phyloP scores from a whole-genome alignment of 768 basidiomycete genomes.

The Tricholoma bakamatsutake region DNA sequence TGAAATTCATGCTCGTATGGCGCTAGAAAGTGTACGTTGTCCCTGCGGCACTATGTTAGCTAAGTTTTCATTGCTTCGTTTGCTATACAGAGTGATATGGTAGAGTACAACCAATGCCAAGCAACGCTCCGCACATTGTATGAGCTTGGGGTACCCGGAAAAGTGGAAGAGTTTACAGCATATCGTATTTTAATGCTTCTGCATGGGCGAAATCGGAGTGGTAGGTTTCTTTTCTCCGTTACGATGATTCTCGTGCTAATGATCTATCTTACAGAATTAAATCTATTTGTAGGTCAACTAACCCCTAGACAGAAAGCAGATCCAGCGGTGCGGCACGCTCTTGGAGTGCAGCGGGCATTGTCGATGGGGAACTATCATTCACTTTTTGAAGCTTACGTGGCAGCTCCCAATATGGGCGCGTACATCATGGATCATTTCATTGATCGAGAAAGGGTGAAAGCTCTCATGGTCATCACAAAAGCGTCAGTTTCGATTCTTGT shows the following conservation, averaged over 20 bases:
- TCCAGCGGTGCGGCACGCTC: constrained; percentile 79
- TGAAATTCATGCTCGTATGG: constrained; percentile 97
- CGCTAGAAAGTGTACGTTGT: constrained; percentile 71
- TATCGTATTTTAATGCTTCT: constrained; percentile 96
- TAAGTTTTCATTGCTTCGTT: constrained; percentile 4
- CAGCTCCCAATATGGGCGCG: constrained; percentile 93
- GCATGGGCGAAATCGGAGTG: constrained; percentile 90
- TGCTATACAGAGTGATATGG: constrained; percentile 77
- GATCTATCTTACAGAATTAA: constrained; percentile 64
- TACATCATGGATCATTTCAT: constrained; percentile 99
- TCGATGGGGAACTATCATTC: constrained; percentile 93
- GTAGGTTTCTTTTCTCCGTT: constrained; percentile 38
- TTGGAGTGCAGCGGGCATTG: constrained; percentile 82
- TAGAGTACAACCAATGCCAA: constrained; percentile 99
- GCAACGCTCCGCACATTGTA: constrained; percentile 85
- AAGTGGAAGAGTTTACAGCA: constrained; percentile 93
- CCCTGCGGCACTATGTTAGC: constrained; percentile 3
- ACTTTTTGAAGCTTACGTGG: constrained; percentile 78
- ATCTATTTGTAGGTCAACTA: constrained; percentile 96
- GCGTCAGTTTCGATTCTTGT: constrained; percentile 55
- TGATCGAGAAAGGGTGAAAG: constrained; percentile 80
- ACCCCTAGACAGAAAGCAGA: constrained; percentile 85
- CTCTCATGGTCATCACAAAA: constrained; percentile 86
- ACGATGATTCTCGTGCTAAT: background rate
- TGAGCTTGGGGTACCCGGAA: constrained; percentile 88